Conservation (phyloP, 2,329 filamentous ascomycete species). For the Ascochyta lentis region DNA sequence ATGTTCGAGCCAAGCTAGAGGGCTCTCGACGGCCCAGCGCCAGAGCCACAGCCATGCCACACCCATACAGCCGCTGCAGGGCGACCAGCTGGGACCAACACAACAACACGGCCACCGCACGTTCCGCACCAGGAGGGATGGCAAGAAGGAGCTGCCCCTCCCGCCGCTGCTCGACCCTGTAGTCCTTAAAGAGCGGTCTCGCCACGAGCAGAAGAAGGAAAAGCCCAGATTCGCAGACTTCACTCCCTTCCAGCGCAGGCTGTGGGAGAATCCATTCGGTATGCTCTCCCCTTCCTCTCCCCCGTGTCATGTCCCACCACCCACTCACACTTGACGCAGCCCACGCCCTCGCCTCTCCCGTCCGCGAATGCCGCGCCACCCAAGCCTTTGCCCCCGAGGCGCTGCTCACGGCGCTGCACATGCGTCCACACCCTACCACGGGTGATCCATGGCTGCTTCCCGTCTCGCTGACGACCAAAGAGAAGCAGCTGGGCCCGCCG, state of each 20-base stretch:
- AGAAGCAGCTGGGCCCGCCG: slow-evolving; percentile 33
- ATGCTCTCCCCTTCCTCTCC: slow-evolving; percentile 8
- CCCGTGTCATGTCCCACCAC: not conserved
- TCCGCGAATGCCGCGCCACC: slow-evolving; percentile 64
- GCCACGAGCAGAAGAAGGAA: slow-evolving; percentile 50
- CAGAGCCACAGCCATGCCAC: slow-evolving; percentile 22
- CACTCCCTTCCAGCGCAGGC: slow-evolving; percentile 62
- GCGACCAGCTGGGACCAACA: slow-evolving; percentile 38
- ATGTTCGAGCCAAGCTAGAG: slow-evolving; percentile 27
- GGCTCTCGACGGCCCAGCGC: slow-evolving; percentile 10
- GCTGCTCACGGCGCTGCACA: slow-evolving; percentile 68
- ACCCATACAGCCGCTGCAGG: slow-evolving; percentile 14
- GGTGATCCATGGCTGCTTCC: slow-evolving; percentile 64
- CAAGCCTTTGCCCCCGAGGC: slow-evolving; percentile 60
- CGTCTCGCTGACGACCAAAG: slow-evolving; percentile 35
- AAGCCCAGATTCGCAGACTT: slow-evolving; percentile 51
- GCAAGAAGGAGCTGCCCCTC: slow-evolving; percentile 50
- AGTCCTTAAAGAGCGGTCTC: slow-evolving; percentile 44
- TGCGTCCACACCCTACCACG: slow-evolving; percentile 63
- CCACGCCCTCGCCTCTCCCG: slow-evolving; percentile 65
- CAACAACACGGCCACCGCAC: slow-evolving; percentile 41
- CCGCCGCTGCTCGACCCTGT: slow-evolving; percentile 58
- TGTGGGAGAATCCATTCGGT: slow-evolving; percentile 72
- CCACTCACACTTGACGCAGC: slow-evolving; percentile 53
- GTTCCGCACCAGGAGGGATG: slow-evolving; percentile 44